Evolutionary conservation across 176 grass and related monocot species (phyloP), one percentile per base, ranked within the genome.

Genomic region (Bromus sterilis): DNA sequence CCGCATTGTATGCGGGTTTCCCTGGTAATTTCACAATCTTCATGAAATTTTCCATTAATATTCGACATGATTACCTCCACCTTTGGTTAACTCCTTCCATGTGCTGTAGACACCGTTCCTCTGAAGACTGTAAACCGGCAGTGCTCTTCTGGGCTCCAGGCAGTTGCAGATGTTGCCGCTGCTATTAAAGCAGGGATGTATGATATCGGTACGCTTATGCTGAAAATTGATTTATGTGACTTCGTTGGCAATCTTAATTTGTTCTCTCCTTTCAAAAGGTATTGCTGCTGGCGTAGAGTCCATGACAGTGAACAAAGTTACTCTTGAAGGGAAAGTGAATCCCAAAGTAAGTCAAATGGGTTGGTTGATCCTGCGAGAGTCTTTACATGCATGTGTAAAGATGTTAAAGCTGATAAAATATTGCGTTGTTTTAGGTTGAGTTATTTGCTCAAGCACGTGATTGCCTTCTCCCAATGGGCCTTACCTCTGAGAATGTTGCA

Each of bases 91-190:
- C 83, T 78, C 78, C 5, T 74, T 85, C 73, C 46, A 75, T 37
- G 59, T 14, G 79, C 78, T 87, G 58, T 80, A 99, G 93, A 99
- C 34, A 93, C 82, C 5, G 91, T 99, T 84, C 93, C 91, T 86
- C 93, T 99, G 49, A 99, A 85, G 86, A 95, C 96, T 70, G 89
- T 93, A 72, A 98, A 98, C 56, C 78, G 92, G 59, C 90, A 98
- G 66, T 98, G 96, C 71, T 95, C 96, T 3, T 98, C 91, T 82
- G 96, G 96, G 11, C 93, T 98, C 86, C 93, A 98, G 84, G 96
- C 96, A 68, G 90, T 95, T 80, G 89, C 96, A 49, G 89, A 95
- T 88, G 80, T 98, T 87, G 96, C 96, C 34, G 35, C 89, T 82
- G 82, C 79, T 83, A 98, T 98, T 75, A 95, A 91, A 86, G 80